Evolutionary conservation across 768 basidiomycete species (phyloP), one percentile per base, ranked within the genome.

Genomic region (Brasilioporus rufonigricans): DNA sequence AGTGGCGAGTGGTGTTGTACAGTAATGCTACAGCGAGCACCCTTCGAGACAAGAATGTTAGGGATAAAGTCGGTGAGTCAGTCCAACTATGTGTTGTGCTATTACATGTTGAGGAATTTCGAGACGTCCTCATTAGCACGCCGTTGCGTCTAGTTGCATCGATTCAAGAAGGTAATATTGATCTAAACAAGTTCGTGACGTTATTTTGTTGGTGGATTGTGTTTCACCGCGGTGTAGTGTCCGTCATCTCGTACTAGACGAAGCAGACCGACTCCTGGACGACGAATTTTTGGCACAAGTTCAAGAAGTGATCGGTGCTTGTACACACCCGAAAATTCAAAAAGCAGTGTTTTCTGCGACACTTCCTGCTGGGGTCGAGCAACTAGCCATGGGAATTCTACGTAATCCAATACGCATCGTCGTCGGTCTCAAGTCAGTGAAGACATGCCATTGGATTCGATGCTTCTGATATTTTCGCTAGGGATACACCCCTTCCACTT

Each of bases 301-400:
- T 2, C 81, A 93, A 74, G 96, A 95, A 70, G 86, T 98, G 49
- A 72, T 95, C 13, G 81, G 81, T 2, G 82, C 89, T 18, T 97
- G 93, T 63, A 83, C 83, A 1, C 76, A 87, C 66, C 68, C 82
- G 3, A 70, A 74, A 2, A 58, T 94, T 1, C 92, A 92, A 67
- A 97, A 93, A 63, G 89, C 89, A 2, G 85, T 98, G 19, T 93
- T 98, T 70, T 94, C 92, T 62, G 97, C 97, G 1, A 99, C 97
- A 0, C 82, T 99, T 41, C 96, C 96, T 18, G 86, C 91, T 12
- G 83, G 85, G 11, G 87, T 83, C 1, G 97, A 99, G 70, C 90
- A 87, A 64, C 74, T 93, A 26, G 93, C 93, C 0, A 85, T 93
- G 82, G 79, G 79, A 23, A 89, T 95, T 79, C 77, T 98, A 31